Evolutionary conservation across 768 basidiomycete genomes (phyloP).

Genomic region (Naganishia vaughanmartiniae): DNA sequence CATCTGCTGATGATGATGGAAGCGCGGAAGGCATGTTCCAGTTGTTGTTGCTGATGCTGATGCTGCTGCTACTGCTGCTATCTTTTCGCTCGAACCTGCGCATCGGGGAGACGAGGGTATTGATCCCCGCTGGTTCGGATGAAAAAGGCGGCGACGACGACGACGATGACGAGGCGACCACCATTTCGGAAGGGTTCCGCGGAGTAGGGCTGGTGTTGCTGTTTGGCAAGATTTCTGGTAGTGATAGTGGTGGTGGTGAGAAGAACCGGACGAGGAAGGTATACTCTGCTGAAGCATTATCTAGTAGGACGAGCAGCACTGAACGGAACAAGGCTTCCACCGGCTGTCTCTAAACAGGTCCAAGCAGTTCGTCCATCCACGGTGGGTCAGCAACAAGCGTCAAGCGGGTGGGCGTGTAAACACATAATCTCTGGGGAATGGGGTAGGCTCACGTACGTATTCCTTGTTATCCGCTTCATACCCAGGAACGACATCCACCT

Average conservation of each 20-base stretch:
- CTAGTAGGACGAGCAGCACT: constrained; percentile 81
- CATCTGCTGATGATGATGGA: constrained; percentile 3
- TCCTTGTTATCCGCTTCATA: constrained; percentile 86
- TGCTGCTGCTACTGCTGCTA: no score
- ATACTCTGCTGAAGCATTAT: constrained; percentile 91
- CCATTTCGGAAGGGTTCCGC: background rate
- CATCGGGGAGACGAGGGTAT: background rate
- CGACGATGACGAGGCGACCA: no score
- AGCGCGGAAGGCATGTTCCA: constrained; percentile 17
- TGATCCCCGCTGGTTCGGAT: background rate
- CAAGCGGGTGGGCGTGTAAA: no score
- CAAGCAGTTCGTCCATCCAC: background rate
- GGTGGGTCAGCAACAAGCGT: constrained; percentile 7
- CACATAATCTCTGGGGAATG: no score
- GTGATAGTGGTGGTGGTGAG: constrained; percentile 44
- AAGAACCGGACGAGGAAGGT: constrained; percentile 84
- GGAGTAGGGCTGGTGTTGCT: background rate
- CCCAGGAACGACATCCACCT: constrained; percentile 65
- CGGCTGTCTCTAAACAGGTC: constrained; percentile 65
- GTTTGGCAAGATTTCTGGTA: background rate
- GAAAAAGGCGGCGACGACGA: background rate
- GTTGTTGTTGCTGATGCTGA: no score
- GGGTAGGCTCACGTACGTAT: constrained; percentile 73
- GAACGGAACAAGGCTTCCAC: constrained; percentile 82
- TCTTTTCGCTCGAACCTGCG: constrained; percentile 4